phyloP scores from a whole-genome alignment of 257 asterid species.

The Scutellaria barbata region DNA sequence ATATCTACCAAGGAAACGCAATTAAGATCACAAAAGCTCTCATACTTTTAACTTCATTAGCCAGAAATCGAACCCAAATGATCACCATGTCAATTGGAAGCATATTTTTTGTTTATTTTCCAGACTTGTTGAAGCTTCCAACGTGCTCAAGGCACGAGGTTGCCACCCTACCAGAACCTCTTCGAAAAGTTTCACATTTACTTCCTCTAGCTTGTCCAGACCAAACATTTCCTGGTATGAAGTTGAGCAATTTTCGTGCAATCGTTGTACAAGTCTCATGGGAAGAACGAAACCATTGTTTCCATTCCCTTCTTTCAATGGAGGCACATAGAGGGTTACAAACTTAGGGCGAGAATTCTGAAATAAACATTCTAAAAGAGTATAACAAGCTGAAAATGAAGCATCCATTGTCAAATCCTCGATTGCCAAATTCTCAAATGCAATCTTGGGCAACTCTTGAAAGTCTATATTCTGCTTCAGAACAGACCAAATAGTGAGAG shows the following conservation, averaged over 20 bases:
- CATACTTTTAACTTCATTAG: neutral
- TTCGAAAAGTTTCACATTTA: neutral
- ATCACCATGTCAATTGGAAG: slow-evolving; percentile 2
- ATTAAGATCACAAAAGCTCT: neutral
- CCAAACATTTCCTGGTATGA: neutral
- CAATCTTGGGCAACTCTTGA: neutral
- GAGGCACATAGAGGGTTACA: neutral
- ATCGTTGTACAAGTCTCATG: neutral
- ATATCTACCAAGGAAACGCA: neutral
- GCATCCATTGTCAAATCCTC: neutral
- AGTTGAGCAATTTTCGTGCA: neutral
- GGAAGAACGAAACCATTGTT: neutral
- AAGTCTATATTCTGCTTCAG: neutral
- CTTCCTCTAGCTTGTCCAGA: neutral
- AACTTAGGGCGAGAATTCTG: slow-evolving; percentile 21
- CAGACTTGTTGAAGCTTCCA: neutral
- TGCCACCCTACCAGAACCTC: neutral
- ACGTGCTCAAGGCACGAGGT: neutral
- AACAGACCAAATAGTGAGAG: neutral
- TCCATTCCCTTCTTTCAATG: too few species aligned
- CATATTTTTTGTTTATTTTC: neutral
- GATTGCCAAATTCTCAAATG: slow-evolving; percentile 18
- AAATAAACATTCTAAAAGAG: neutral
- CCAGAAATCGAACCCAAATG: neutral
- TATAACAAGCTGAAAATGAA: neutral